Evolutionary conservation across 2,329 filamentous ascomycete genomes (phyloP).

Genomic region (Zelopaecilomyces penicillatus): DNA sequence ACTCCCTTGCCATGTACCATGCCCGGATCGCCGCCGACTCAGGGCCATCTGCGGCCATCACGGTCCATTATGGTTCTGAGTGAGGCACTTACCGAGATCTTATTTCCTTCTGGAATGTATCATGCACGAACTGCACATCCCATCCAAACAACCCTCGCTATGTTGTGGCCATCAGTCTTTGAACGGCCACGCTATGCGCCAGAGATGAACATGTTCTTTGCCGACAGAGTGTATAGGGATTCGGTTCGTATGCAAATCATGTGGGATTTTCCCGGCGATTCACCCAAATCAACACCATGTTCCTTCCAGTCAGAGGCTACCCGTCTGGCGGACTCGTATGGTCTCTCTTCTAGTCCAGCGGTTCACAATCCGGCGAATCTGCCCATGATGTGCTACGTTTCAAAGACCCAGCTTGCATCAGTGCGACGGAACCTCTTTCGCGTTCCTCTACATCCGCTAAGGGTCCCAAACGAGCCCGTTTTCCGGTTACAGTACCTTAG

Average conservation of each 20-base stretch:
- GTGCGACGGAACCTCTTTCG: slow-evolving; percentile 41
- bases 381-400: slow-evolving; percentile 39
- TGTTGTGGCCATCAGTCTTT: slow-evolving; percentile 34
- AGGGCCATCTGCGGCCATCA: slow-evolving; percentile 30
- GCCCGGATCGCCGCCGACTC: slow-evolving; percentile 26
- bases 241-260: slow-evolving; percentile 41
- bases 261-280: slow-evolving; percentile 33
- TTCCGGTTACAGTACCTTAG: slow-evolving; percentile 38
- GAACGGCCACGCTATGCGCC: slow-evolving; percentile 20
- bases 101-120: slow-evolving; percentile 25
- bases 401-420: slow-evolving; percentile 36
- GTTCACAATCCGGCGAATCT: slow-evolving; percentile 15
- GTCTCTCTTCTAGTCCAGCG: slow-evolving; percentile 13
- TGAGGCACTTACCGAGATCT: slow-evolving; percentile 34
- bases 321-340: slow-evolving; percentile 23
- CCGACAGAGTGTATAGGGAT: slow-evolving; percentile 34
- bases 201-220: slow-evolving; percentile 44
- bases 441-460: slow-evolving; percentile 31
- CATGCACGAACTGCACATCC: slow-evolving; percentile 30
- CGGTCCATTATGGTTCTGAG: slow-evolving; percentile 34
- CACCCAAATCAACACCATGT: slow-evolving; percentile 16
- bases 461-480: slow-evolving; percentile 38
- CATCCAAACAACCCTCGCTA: slow-evolving; percentile 35
- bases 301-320: slow-evolving; percentile 31
- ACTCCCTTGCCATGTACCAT: slow-evolving; percentile 30